Percentiles rank a stretch among this genome's conserved stretches.
phyloP scores from a whole-genome alignment of 768 basidiomycete species.

The Butyriboletus loyo region DNA sequence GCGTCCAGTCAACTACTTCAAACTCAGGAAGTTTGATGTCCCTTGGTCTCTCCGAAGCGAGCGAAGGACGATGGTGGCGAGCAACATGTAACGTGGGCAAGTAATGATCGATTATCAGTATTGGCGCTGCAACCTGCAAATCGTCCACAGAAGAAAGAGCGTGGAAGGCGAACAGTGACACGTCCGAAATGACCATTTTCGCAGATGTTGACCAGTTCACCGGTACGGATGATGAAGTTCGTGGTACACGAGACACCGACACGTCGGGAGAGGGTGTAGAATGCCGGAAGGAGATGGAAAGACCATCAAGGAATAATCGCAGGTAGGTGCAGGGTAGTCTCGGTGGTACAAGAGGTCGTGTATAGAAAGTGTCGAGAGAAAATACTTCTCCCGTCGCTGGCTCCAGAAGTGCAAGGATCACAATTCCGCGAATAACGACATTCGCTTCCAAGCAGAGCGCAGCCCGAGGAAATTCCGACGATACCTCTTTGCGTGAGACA shows the following conservation, averaged over 20 bases:
- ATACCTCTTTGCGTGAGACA: conserved; percentile 9
- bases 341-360: conserved; percentile 59
- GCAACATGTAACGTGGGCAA: conserved; percentile 56
- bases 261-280: conserved; percentile 4
- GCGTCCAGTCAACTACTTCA: conserved; percentile 62
- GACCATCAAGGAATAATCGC: conserved; percentile 48
- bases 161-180: conserved; percentile 57
- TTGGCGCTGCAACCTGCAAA: conserved; percentile 48
- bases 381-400: conserved; percentile 2
- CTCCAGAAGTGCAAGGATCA: conserved; percentile 46
- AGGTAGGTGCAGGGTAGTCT: conserved; percentile 46
- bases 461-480: conserved; percentile 18
- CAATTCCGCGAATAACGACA: conserved; percentile 42
- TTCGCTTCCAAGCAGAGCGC: conserved; percentile 33
- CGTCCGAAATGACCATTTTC: conserved; percentile 37
- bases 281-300: conserved; percentile 19
- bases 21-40: conserved; percentile 49
- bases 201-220: conserved; percentile 8
- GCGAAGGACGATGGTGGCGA: conserved; percentile 41
- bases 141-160: conserved; percentile 16
- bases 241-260: not conserved
- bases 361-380: conserved; percentile 44
- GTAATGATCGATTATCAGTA: conserved; percentile 72
- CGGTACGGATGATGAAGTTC: not conserved
- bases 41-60: conserved; percentile 18